Conservation (phyloP, 2,329 filamentous ascomycete species). For the Fusarium sp. region DNA sequence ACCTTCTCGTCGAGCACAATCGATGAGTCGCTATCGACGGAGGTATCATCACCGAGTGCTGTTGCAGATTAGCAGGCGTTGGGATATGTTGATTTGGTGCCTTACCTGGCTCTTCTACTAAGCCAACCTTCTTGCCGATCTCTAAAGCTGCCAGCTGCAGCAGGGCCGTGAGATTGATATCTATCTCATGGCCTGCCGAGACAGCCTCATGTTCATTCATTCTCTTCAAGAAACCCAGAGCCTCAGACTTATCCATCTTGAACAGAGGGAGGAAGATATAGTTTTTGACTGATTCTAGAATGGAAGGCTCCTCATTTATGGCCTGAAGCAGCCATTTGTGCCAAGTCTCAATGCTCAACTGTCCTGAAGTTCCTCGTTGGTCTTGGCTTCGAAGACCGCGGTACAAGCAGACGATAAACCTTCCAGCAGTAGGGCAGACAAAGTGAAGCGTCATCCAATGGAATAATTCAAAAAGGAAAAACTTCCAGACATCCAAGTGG, state of each 20-base stretch:
- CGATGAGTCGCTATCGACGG: slow-evolving; percentile 31
- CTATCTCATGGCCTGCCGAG: slow-evolving; percentile 54
- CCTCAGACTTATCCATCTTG: slow-evolving; percentile 63
- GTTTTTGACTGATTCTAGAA: slow-evolving; percentile 70
- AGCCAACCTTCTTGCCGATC: slow-evolving; percentile 73
- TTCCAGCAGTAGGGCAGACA: slow-evolving; percentile 68
- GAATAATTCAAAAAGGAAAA: slow-evolving; percentile 59
- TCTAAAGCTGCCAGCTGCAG: slow-evolving; percentile 75
- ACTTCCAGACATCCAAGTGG: slow-evolving; percentile 57
- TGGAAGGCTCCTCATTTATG: slow-evolving; percentile 57
- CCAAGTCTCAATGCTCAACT: slow-evolving; percentile 57
- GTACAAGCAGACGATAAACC: slow-evolving; percentile 68
- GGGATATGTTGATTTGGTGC: not conserved
- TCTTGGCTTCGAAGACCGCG: slow-evolving; percentile 52
- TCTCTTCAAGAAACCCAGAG: slow-evolving; percentile 65
- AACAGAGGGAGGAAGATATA: slow-evolving; percentile 72
- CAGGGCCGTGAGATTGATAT: slow-evolving; percentile 63
- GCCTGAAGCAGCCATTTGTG: slow-evolving; percentile 65
- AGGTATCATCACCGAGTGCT: slow-evolving; percentile 42
- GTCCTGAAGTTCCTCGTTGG: slow-evolving; percentile 33
- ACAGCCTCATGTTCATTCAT: slow-evolving; percentile 63
- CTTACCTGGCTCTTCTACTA: slow-evolving; percentile 73
- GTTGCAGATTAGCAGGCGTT: slow-evolving; percentile 23
- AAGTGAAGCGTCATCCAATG: slow-evolving; percentile 66
- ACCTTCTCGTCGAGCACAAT: slow-evolving; percentile 54